These are phyloP conservation scores for Neofusicoccum parvum DNA, from an alignment of 2,329 filamentous ascomycete genomes.

Conservation along the genomic window DNA sequence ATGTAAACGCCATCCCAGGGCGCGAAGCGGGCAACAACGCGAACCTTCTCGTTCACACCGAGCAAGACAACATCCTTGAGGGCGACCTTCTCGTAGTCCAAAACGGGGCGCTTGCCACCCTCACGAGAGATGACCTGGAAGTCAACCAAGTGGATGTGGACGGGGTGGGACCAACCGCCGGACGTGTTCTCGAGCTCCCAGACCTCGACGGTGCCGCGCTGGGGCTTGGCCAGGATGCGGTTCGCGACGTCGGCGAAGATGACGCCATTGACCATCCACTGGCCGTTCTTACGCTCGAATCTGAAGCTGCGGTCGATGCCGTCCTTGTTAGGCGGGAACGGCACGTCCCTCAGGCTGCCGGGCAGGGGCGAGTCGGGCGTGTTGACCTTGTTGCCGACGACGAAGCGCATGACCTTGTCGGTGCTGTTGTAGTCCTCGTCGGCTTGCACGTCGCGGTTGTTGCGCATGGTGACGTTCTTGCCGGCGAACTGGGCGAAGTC, in stretches of 20 bases:
- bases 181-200: slow-evolving; percentile 49
- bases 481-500: slow-evolving; percentile 56
- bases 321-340: slow-evolving; percentile 28
- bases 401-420: slow-evolving; percentile 42
- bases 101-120: slow-evolving; percentile 47
- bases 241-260: slow-evolving; percentile 37
- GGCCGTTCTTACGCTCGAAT: slow-evolving; percentile 32
- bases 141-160: slow-evolving; percentile 62
- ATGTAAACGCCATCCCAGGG: slow-evolving; percentile 42
- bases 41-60: slow-evolving; percentile 46
- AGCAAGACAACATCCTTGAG: slow-evolving; percentile 63
- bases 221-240: slow-evolving; percentile 37
- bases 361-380: slow-evolving; percentile 31
- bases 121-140: slow-evolving; percentile 56
- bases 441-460: slow-evolving; percentile 45
- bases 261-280: slow-evolving; percentile 40
- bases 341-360: slow-evolving; percentile 30
- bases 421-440: slow-evolving; percentile 55
- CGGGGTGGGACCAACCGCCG: slow-evolving; percentile 56
- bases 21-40: slow-evolving; percentile 34
- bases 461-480: slow-evolving; percentile 52
- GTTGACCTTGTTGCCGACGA: slow-evolving; percentile 44
- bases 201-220: slow-evolving; percentile 38
- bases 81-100: slow-evolving; percentile 57
- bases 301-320: slow-evolving; percentile 35